These are phyloP conservation scores for Castanospermum australe DNA, from an alignment of 306 rosid genomes.

Conservation along the genomic window DNA sequence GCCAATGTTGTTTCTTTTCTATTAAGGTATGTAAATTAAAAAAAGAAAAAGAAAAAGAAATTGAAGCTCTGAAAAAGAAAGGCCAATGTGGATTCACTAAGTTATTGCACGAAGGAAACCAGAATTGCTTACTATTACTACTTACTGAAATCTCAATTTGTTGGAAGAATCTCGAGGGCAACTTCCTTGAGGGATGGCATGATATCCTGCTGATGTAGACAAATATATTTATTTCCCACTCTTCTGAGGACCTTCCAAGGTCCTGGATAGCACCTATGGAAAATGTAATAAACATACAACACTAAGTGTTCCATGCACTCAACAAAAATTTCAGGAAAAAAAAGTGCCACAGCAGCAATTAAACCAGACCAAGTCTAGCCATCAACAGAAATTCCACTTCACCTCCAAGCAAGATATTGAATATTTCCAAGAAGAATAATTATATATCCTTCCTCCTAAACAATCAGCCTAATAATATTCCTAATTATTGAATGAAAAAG, in stretches of 20 bases:
- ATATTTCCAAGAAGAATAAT: neutral
- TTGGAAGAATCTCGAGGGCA: conserved; percentile 86
- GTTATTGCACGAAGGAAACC: neutral
- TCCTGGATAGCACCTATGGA: conserved; percentile 78
- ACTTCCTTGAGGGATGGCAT: conserved; percentile 97
- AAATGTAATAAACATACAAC: neutral
- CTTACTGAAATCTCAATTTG: conserved; percentile 41
- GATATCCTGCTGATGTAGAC: conserved; percentile 71
- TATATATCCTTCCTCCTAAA: too few species aligned
- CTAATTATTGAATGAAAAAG: too few species aligned
- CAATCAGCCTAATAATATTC: too few species aligned
- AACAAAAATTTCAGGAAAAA: neutral
- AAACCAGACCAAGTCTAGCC: neutral
- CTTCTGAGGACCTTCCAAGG: conserved; percentile 87
- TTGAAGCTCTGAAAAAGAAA: neutral
- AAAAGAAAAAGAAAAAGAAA: too few species aligned
- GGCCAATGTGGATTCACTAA: neutral
- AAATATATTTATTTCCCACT: conserved; percentile 46
- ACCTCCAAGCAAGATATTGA: neutral
- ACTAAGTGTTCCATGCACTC: neutral
- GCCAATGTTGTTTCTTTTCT: neutral
- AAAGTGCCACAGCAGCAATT: neutral
- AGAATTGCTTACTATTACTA: conserved; percentile 19
- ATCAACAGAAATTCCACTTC: neutral
- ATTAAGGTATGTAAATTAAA: neutral